Evolutionary conservation across 495 filamentous ascomycete genomes (phyloP).

Genomic region (Bacidia gigantensis): DNA sequence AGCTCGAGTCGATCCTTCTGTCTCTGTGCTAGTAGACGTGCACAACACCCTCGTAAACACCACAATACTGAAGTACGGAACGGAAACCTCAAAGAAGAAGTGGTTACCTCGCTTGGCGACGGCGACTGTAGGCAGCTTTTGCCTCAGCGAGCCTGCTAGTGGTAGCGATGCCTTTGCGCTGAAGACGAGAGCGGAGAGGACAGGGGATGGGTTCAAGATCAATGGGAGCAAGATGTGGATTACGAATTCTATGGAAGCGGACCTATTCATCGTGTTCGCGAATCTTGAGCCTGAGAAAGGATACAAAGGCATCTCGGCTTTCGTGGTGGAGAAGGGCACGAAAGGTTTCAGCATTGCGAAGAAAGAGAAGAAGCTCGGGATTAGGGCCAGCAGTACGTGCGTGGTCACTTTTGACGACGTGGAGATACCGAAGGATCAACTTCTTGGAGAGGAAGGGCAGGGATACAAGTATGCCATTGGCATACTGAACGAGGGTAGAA

Average conservation of each 20-base stretch:
- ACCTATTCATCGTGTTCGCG: conserved; percentile 95
- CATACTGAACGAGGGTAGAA: conserved; percentile 92
- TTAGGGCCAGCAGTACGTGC: conserved; percentile 88
- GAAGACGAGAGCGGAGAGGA: conserved; percentile 61
- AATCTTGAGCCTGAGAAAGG: conserved; percentile 78
- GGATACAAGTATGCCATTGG: conserved; percentile 97
- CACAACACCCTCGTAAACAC: conserved; percentile 99
- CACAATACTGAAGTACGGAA: conserved; percentile 74
- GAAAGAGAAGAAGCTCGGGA: conserved; percentile 99
- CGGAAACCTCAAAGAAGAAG: conserved; percentile 56
- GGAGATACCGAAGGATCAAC: conserved; percentile 69
- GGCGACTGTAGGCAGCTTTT: conserved; percentile 87
- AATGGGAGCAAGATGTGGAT: conserved; percentile 99
- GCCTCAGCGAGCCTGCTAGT: conserved; percentile 83
- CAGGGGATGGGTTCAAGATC: conserved; percentile 68
- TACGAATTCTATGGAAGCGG: conserved; percentile 86
- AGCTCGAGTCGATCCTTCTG: conserved; percentile 84
- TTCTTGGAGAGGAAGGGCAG: conserved; percentile 76
- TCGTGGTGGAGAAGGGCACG: conserved; percentile 81
- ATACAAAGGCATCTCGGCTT: conserved; percentile 93
- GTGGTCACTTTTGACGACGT: conserved; percentile 97
- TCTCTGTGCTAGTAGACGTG: conserved; percentile 85
- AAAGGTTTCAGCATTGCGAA: conserved; percentile 91
- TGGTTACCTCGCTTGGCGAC: conserved; percentile 83
- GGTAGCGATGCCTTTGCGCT: conserved; percentile 95